phyloP scores from a whole-genome alignment of 163 green algal species.

The Picocystis sp. region DNA sequence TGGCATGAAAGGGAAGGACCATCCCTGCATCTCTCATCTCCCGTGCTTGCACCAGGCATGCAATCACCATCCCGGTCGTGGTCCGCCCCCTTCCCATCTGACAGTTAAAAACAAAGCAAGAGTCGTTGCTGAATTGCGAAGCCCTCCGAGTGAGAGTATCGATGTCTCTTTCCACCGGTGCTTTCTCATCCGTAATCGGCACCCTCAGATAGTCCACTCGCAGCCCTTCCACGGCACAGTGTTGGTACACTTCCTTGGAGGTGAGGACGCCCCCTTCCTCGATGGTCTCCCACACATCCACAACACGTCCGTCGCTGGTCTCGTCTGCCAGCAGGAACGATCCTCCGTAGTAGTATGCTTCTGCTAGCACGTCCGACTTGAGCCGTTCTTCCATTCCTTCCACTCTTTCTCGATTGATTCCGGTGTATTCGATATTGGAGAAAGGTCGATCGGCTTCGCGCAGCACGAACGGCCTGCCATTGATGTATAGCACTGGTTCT shows the following conservation, averaged over 20 bases:
- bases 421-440: slow-evolving; percentile 87
- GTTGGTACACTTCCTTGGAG: slow-evolving; percentile 66
- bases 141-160: slow-evolving; percentile 19
- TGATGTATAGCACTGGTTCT: slow-evolving; percentile 87
- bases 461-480: slow-evolving; percentile 82
- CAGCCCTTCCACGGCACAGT: slow-evolving; percentile 36
- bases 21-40: slow-evolving; percentile 12
- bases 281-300: slow-evolving; percentile 67
- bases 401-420: slow-evolving; percentile 65
- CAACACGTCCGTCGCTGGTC: slow-evolving; percentile 64
- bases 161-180: slow-evolving; percentile 67
- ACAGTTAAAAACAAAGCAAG: slow-evolving; percentile 81
- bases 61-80: slow-evolving; percentile 86
- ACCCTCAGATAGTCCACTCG: slow-evolving; percentile 71
- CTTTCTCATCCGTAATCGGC: slow-evolving; percentile 91
- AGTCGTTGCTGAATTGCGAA: neutral
- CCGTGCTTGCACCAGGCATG: slow-evolving; percentile 51
- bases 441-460: slow-evolving; percentile 82
- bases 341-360: slow-evolving; percentile 36
- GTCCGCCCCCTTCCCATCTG: slow-evolving; percentile 87
- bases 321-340: slow-evolving; percentile 75
- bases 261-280: slow-evolving; percentile 77
- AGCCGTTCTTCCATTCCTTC: slow-evolving; percentile 83
- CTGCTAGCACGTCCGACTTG: slow-evolving; percentile 58
- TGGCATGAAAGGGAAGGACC: neutral